Conservation (phyloP, 2,329 filamentous ascomycete genomes). For the Sordariomycetes sp. region DNA sequence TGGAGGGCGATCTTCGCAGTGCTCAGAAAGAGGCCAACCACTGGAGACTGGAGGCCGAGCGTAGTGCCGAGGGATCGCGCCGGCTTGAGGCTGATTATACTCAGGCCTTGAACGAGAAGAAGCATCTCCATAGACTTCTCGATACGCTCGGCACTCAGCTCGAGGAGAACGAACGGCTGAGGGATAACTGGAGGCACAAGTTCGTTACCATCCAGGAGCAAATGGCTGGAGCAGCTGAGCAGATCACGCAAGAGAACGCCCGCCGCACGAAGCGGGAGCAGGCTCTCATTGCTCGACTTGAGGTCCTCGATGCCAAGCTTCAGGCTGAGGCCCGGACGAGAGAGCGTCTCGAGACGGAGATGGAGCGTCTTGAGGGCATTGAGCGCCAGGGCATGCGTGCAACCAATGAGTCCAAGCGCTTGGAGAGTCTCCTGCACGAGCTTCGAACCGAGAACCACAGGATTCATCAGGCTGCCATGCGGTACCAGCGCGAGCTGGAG, state of each 20-base stretch:
- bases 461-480: constrained; percentile 54
- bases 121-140: constrained; percentile 61
- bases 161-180: constrained; percentile 72
- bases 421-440: constrained; percentile 41
- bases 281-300: constrained; percentile 63
- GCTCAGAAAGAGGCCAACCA: constrained; percentile 43
- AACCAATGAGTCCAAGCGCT: constrained; percentile 45
- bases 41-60: constrained; percentile 49
- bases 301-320: constrained; percentile 65
- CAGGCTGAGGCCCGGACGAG: constrained; percentile 61
- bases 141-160: constrained; percentile 64
- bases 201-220: constrained; percentile 79
- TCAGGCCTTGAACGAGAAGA: constrained; percentile 45
- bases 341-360: constrained; percentile 52
- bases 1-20: constrained; percentile 41
- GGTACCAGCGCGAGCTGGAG: constrained; percentile 69
- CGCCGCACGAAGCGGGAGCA: constrained; percentile 68
- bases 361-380: constrained; percentile 49
- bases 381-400: constrained; percentile 54
- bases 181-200: constrained; percentile 73
- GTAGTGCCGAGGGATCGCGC: constrained; percentile 35
- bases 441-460: constrained; percentile 56
- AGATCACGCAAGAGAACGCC: constrained; percentile 73
- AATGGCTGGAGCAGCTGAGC: constrained; percentile 64
- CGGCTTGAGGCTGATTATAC: constrained; percentile 34